A percentile compares a stretch with the other conserved stretches of the same genome.
phyloP scores from a whole-genome alignment of 176 grass and related monocot genomes.

The Oryza rufipogon region DNA sequence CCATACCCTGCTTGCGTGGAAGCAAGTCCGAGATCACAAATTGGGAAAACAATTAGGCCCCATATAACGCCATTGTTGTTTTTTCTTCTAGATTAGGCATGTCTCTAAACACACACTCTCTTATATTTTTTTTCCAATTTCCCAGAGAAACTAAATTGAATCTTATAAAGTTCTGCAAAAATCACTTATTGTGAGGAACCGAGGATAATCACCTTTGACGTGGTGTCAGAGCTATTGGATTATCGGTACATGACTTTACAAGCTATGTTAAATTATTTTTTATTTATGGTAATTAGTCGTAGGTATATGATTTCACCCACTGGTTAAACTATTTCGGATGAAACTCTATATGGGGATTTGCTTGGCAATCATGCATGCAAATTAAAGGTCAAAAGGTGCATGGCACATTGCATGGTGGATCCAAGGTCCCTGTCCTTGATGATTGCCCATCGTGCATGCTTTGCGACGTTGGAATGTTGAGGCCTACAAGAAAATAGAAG shows the following conservation, averaged over 20 bases:
- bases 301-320: too few relatives aligned
- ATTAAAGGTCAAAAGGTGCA: slow-evolving; percentile 11
- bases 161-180: not conserved
- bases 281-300: too few relatives aligned
- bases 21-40: not conserved
- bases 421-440: not conserved
- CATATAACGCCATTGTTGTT: not conserved
- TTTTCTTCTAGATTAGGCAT: not conserved
- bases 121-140: not conserved
- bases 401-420: slow-evolving; percentile 26
- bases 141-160: not conserved
- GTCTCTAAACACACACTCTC: not conserved
- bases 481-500: not conserved
- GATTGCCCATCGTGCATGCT: not conserved
- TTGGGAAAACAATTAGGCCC: not conserved
- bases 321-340: too few relatives aligned
- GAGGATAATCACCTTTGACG: too few relatives aligned
- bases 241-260: too few relatives aligned
- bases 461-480: too few relatives aligned
- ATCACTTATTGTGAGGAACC: not conserved
- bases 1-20: not conserved
- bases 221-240: too few relatives aligned
- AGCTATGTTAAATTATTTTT: too few relatives aligned
- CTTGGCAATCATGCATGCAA: slow-evolving; percentile 18
- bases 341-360: not conserved